A percentile compares a stretch with the other conserved stretches of the same genome.
Conservation (phyloP, 2,329 filamentous ascomycete genomes). For the Calonectria honghensis region DNA sequence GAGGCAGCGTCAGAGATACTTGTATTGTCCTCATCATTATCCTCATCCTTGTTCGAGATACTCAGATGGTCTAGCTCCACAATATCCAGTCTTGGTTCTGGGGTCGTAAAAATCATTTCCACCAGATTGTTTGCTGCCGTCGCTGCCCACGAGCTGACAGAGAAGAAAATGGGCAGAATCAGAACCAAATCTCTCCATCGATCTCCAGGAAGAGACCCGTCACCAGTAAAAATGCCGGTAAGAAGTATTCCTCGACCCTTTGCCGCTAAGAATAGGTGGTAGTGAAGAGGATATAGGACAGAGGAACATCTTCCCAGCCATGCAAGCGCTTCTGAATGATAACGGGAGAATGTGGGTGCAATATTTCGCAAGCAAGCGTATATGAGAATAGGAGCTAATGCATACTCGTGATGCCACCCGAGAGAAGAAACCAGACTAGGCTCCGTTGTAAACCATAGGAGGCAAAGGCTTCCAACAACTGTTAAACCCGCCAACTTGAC, state of each 20-base stretch:
- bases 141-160: conserved; percentile 38
- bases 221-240: conserved; percentile 48
- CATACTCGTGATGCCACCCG: conserved; percentile 59
- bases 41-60: background rate
- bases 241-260: conserved; percentile 70
- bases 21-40: background rate
- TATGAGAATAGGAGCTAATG: conserved; percentile 71
- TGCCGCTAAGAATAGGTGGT: conserved; percentile 75
- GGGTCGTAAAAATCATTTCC: conserved; percentile 18
- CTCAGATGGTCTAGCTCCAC: background rate
- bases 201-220: conserved; percentile 48
- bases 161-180: conserved; percentile 50
- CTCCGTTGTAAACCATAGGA: conserved; percentile 4
- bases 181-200: conserved; percentile 53
- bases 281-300: conserved; percentile 76
- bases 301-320: conserved; percentile 74
- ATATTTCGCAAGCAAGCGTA: conserved; percentile 73
- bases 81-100: background rate
- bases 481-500: conserved; percentile 55
- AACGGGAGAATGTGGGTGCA: conserved; percentile 41
- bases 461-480: conserved; percentile 53
- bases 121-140: conserved; percentile 20
- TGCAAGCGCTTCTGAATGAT: conserved; percentile 64
- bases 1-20: background rate
- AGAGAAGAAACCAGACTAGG: conserved; percentile 7